Percentiles rank a stretch among this genome's conserved stretches.
Conservation (phyloP, 2,329 filamentous ascomycete genomes). For the Xylariales sp. region DNA sequence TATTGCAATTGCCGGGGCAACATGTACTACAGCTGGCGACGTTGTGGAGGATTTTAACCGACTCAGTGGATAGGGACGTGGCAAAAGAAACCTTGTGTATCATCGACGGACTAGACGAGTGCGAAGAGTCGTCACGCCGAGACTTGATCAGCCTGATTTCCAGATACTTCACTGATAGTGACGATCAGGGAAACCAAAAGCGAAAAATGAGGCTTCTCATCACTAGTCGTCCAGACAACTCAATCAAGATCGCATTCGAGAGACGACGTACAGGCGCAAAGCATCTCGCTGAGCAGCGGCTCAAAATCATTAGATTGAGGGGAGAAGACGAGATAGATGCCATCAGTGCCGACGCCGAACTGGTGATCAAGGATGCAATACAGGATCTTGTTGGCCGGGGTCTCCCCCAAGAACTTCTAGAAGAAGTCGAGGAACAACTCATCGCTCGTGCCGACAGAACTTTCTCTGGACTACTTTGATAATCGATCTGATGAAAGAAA, state of each 20-base stretch:
- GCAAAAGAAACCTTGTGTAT: constrained; percentile 15
- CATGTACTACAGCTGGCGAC: too few species aligned
- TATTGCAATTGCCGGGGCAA: too few species aligned
- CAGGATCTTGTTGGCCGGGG: constrained; percentile 11
- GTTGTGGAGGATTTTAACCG: too few species aligned
- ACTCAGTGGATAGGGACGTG: too few species aligned
- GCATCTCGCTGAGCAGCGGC: too few species aligned
- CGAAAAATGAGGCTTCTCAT: too few species aligned
- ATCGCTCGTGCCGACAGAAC: constrained; percentile 15
- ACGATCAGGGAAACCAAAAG: too few species aligned
- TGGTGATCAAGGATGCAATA: constrained; percentile 13
- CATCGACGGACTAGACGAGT: constrained; percentile 17
- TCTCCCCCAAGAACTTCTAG: constrained; percentile 9
- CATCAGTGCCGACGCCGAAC: constrained; percentile 13
- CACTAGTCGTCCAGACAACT: constrained; percentile 15
- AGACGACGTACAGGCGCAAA: not conserved
- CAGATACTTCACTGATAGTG: too few species aligned
- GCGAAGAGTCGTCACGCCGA: constrained; percentile 8
- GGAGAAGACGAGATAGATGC: constrained; percentile 14
- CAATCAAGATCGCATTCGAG: constrained; percentile 15
- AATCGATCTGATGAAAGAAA: constrained; percentile 13
- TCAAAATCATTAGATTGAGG: constrained; percentile 14
- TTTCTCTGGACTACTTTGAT: constrained; percentile 19
- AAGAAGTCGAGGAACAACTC: constrained; percentile 10
- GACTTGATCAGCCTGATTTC: constrained; percentile 10